phyloP scores from a whole-genome alignment of 768 basidiomycete species.

The Antrodiella citrinella region DNA sequence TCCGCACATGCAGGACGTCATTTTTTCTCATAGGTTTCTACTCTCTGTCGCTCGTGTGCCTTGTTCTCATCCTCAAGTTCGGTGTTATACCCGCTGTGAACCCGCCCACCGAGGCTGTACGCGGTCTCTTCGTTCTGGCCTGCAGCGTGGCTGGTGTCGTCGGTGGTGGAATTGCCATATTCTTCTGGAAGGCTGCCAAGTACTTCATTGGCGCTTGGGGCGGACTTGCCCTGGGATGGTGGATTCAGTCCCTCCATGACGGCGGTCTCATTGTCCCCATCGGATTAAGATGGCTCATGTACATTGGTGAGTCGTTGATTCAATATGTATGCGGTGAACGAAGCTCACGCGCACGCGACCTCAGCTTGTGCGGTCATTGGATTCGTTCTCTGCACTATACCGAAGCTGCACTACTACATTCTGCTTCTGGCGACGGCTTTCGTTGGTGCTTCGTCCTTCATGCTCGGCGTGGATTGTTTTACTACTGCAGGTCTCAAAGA shows the following conservation, averaged over 20 bases:
- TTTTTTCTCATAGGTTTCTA: constrained; percentile 94
- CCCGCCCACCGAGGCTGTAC: constrained; percentile 67
- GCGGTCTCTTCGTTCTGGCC: constrained; percentile 87
- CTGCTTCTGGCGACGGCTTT: constrained; percentile 81
- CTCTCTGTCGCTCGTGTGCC: constrained; percentile 74
- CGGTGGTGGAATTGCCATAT: constrained; percentile 80
- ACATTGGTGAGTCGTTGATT: constrained; percentile 55
- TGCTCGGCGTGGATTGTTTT: constrained; percentile 90
- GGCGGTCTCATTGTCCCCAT: constrained; percentile 75
- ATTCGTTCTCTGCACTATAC: constrained; percentile 79
- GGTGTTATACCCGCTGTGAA: constrained; percentile 82
- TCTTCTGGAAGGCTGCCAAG: constrained; percentile 87
- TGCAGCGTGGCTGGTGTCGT: constrained; percentile 72
- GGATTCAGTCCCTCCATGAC: constrained; percentile 77
- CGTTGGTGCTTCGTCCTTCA: constrained; percentile 86
- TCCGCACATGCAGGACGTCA: constrained; percentile 61
- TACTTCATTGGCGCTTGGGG: constrained; percentile 81
- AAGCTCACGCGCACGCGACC: no score
- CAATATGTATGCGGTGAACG: no score
- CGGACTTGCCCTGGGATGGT: constrained; percentile 81
- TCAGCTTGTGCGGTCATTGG: constrained; percentile 68
- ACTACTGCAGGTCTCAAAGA: constrained; percentile 90
- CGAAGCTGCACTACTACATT: constrained; percentile 81
- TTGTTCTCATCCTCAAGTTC: constrained; percentile 82
- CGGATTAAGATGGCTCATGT: constrained; percentile 83